Percentiles rank a stretch among this genome's conserved stretches.
These are phyloP conservation scores for Fusarium nanum DNA, from an alignment of 2,329 filamentous ascomycete genomes.

Conservation along the genomic window DNA sequence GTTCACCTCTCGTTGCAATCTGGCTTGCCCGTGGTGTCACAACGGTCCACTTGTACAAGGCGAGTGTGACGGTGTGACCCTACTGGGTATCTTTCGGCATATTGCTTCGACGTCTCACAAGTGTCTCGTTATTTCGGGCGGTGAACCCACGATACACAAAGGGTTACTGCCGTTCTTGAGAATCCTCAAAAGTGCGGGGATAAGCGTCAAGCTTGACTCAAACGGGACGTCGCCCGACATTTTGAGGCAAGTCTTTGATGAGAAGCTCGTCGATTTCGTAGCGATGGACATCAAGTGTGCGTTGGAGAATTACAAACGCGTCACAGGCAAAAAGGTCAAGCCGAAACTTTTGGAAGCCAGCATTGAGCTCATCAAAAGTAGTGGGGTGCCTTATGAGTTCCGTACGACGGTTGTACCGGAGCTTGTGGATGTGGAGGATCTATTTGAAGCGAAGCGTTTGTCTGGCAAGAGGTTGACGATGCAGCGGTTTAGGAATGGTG, in stretches of 20 bases:
- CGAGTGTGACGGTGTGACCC: conserved; percentile 22
- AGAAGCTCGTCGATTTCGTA: conserved; percentile 34
- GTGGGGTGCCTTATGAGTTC: conserved; percentile 37
- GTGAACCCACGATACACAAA: conserved; percentile 43
- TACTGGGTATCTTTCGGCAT: conserved; percentile 34
- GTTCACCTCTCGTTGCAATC: conserved; percentile 41
- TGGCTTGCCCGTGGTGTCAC: conserved; percentile 43
- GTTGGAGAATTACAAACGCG: conserved; percentile 39
- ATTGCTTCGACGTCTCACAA: conserved; percentile 33
- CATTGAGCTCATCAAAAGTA: conserved; percentile 37
- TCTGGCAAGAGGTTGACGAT: conserved; percentile 40
- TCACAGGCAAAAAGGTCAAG: conserved; percentile 34
- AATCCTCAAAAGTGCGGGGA: conserved; percentile 23
- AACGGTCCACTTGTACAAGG: conserved; percentile 39
- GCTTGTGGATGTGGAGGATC: conserved; percentile 38
- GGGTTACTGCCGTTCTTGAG: conserved; percentile 34
- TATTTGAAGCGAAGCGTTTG: conserved; percentile 41
- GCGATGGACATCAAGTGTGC: conserved; percentile 46
- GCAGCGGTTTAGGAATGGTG: conserved; percentile 37
- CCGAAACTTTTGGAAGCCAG: conserved; percentile 30
- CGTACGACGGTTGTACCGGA: conserved; percentile 40
- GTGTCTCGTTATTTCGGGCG: conserved; percentile 39
- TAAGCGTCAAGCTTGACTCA: conserved; percentile 39
- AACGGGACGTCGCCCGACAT: conserved; percentile 30
- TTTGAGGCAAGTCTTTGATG: conserved; percentile 8